phyloP scores from a whole-genome alignment of 75 land plant species.

The Pinus tabuliformis region DNA sequence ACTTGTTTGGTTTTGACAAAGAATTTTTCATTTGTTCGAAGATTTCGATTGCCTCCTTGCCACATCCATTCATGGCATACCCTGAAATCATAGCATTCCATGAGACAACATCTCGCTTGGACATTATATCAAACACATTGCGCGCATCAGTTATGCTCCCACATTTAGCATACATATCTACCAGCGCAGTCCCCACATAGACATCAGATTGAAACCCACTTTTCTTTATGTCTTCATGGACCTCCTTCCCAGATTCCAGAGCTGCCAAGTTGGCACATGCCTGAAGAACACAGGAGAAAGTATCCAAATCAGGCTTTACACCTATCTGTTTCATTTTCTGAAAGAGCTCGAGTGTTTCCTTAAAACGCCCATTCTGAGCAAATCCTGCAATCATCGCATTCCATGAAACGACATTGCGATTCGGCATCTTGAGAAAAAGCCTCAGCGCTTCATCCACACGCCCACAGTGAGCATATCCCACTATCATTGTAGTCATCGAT shows the following conservation, averaged over 20 bases:
- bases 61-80: constrained; percentile 42
- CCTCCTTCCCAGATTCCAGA: constrained; percentile 4
- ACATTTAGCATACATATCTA: constrained; percentile 61
- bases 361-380: constrained; percentile 17
- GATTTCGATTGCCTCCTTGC: constrained; percentile 47
- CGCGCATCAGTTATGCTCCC: constrained; percentile 41
- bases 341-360: constrained; percentile 15
- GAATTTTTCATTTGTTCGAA: constrained; percentile 27
- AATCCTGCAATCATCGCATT: constrained; percentile 27
- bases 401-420: constrained; percentile 14
- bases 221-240: constrained; percentile 22
- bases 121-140: constrained; percentile 50
- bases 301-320: constrained; percentile 22
- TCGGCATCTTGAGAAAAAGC: constrained; percentile 25
- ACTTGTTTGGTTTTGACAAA: too few species aligned
- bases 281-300: constrained; percentile 17
- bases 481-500: not conserved
- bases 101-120: constrained; percentile 52
- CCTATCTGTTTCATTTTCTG: constrained; percentile 13
- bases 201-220: constrained; percentile 14
- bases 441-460: constrained; percentile 7
- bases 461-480: not conserved
- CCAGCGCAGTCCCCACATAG: constrained; percentile 25
- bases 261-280: constrained; percentile 2
- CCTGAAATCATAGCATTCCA: constrained; percentile 62